Percentiles rank a stretch among this genome's conserved stretches.
Evolutionary conservation across 306 rosid species (phyloP).

Genomic region (Cucumis cinereus): DNA sequence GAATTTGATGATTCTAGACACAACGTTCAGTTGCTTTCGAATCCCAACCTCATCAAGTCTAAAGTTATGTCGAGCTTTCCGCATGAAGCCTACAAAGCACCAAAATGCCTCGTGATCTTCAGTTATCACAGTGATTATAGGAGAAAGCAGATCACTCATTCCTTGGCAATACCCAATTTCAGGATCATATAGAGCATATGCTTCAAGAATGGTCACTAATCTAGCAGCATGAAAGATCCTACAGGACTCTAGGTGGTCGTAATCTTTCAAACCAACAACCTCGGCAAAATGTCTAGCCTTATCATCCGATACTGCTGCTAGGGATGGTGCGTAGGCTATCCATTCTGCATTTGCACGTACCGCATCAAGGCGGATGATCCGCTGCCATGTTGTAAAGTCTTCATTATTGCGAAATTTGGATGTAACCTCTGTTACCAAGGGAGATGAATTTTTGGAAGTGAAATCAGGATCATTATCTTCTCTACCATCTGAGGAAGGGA

Average conservation of each 20-base stretch:
- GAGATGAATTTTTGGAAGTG: slow-evolving; percentile 44
- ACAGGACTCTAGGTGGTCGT: slow-evolving; percentile 68
- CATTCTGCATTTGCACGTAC: slow-evolving; percentile 86
- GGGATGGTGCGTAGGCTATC: slow-evolving; percentile 58
- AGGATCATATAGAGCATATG: slow-evolving; percentile 85
- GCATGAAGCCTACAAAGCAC: slow-evolving; percentile 99
- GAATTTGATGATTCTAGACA: slow-evolving; percentile 71
- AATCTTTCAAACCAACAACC: slow-evolving; percentile 94
- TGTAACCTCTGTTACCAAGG: slow-evolving; percentile 26
- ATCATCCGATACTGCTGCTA: slow-evolving; percentile 47
- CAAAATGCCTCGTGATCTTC: slow-evolving; percentile 98
- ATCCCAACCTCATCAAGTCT: slow-evolving; percentile 98
- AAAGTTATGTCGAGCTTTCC: slow-evolving; percentile 94
- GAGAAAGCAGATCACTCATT: slow-evolving; percentile 96
- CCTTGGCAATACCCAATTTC: slow-evolving; percentile 99
- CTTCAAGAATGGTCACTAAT: slow-evolving; percentile 92
- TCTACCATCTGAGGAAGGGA: slow-evolving; percentile 37
- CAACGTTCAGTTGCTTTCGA: slow-evolving; percentile 74
- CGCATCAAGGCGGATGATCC: slow-evolving; percentile 96
- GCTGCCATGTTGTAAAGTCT: slow-evolving; percentile 89
- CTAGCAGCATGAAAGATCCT: slow-evolving; percentile 89
- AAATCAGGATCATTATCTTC: slow-evolving; percentile 42
- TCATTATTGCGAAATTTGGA: slow-evolving; percentile 40
- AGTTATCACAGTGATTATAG: slow-evolving; percentile 61
- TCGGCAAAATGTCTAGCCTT: slow-evolving; percentile 64